Conservation (phyloP, 257 asterid genomes). For the Capsicum chinense region DNA sequence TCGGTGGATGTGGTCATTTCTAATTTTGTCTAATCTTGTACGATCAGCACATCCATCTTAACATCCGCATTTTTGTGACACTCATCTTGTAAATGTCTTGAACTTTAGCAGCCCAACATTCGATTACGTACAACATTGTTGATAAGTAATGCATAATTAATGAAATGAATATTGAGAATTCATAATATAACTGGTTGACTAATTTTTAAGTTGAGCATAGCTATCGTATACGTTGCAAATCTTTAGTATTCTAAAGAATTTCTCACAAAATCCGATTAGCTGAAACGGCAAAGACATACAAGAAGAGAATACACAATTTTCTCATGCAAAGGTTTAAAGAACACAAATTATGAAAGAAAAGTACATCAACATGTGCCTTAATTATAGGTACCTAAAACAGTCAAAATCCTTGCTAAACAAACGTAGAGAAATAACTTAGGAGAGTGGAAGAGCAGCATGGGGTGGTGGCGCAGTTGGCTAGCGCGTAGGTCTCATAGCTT, state of each 20-base stretch:
- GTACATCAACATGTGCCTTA: neutral
- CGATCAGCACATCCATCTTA: neutral
- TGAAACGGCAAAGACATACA: neutral
- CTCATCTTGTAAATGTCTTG: neutral
- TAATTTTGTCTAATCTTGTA: neutral
- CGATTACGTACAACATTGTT: neutral
- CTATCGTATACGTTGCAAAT: neutral
- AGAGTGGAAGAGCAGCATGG: constrained; percentile 2
- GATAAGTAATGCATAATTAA: neutral
- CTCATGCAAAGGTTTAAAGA: neutral
- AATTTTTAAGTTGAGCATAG: neutral
- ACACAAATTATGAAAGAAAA: neutral
- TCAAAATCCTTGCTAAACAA: too few relatives aligned
- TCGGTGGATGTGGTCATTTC: too few relatives aligned
- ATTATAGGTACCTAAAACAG: too few relatives aligned
- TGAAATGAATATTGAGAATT: neutral
- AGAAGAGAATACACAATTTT: neutral
- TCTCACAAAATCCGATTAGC: neutral
- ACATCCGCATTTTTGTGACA: neutral
- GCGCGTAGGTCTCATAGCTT: constrained; percentile 99
- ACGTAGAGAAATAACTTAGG: too few relatives aligned
- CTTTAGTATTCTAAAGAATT: neutral
- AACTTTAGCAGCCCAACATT: neutral
- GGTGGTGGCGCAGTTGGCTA: constrained; percentile 99
- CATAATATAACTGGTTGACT: too few relatives aligned